Percentiles rank a stretch among this genome's conserved stretches.
phyloP scores from a whole-genome alignment of 2,329 filamentous ascomycete genomes.

The Neoscytalidium dimidiatum region DNA sequence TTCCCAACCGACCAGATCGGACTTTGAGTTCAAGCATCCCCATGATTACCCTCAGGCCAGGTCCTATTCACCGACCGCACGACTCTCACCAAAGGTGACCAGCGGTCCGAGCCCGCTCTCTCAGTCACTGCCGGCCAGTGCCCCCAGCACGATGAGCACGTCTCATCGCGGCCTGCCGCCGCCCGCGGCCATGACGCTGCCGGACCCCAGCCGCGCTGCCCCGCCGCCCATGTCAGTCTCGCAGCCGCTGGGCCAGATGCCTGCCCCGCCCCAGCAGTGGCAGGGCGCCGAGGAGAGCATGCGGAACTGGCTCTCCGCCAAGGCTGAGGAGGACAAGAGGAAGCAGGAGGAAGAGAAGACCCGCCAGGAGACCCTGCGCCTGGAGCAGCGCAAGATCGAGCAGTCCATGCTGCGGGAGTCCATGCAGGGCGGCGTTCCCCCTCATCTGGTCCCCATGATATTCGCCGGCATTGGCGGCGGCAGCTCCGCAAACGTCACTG shows the following conservation, averaged over 20 bases:
- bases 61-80: conserved; percentile 39
- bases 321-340: conserved; percentile 54
- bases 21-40: conserved; percentile 49
- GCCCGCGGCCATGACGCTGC: conserved; percentile 54
- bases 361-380: conserved; percentile 49
- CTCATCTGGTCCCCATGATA: conserved; percentile 55
- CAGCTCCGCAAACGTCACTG: conserved; percentile 49
- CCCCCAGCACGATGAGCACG: conserved; percentile 49
- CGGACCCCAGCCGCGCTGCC: conserved; percentile 46
- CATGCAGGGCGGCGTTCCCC: conserved; percentile 53
- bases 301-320: conserved; percentile 53
- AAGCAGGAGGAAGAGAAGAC: conserved; percentile 58
- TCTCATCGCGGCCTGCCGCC: conserved; percentile 57
- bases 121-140: conserved; percentile 43
- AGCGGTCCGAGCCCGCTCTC: conserved; percentile 37
- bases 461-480: conserved; percentile 55
- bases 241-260: conserved; percentile 44
- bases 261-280: conserved; percentile 48
- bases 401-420: conserved; percentile 56
- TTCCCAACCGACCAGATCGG: conserved; percentile 49
- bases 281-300: conserved; percentile 54
- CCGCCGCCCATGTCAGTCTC: conserved; percentile 33
- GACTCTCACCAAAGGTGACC: conserved; percentile 43
- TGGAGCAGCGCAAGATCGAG: conserved; percentile 56
- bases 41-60: conserved; percentile 52